phyloP scores from a whole-genome alignment of 208 protist species.

The Acanthamoeba royreba region DNA sequence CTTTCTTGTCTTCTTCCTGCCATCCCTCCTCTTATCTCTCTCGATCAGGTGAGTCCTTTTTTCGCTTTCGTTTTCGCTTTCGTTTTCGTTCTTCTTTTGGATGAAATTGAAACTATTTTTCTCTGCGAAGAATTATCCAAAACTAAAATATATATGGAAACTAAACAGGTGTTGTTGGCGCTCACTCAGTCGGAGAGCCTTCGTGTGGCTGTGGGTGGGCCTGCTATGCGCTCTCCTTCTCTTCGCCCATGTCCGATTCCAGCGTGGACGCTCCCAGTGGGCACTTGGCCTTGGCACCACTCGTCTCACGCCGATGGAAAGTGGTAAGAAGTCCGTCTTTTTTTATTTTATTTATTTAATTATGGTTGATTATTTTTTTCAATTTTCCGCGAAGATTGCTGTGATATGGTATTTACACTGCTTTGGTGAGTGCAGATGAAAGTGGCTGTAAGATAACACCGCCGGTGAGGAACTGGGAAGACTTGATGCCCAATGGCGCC shows the following conservation, averaged over 20 bases:
- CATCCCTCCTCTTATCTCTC: neutral
- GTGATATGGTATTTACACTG: too few species aligned
- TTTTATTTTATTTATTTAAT: too few species aligned
- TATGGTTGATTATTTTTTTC: too few species aligned
- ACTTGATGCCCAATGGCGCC: neutral
- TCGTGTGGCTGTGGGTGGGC: neutral
- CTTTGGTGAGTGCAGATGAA: neutral
- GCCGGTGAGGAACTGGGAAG: neutral
- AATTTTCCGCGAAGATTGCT: too few species aligned
- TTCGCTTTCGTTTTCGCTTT: neutral
- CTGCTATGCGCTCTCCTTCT: neutral
- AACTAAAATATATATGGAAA: neutral
- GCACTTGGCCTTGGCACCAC: neutral
- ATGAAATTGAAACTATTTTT: too few species aligned
- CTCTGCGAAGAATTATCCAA: neutral
- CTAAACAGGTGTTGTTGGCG: neutral
- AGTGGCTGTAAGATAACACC: neutral
- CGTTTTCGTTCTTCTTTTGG: neutral
- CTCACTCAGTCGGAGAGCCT: neutral
- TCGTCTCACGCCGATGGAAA: slow-evolving; percentile 29
- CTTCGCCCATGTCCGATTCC: neutral
- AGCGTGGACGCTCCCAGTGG: neutral
- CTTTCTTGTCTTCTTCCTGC: slow-evolving; percentile 7
- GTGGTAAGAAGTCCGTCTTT: too few species aligned
- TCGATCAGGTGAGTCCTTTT: neutral